These are phyloP conservation scores for Zygosaccharomyces pseudobailii DNA, from an alignment of 1,139 yeast species.

Conservation along the genomic window DNA sequence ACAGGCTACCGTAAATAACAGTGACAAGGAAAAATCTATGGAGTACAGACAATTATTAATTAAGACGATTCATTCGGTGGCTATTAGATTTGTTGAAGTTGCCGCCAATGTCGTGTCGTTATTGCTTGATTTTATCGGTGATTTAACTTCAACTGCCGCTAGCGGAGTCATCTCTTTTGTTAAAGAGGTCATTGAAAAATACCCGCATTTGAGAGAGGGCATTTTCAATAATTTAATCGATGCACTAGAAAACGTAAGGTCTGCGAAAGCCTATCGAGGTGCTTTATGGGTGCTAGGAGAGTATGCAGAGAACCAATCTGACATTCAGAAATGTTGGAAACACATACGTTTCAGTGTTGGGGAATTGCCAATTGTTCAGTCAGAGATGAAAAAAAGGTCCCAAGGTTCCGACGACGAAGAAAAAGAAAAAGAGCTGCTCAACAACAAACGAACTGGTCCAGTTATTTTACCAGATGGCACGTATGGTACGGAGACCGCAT, in stretches of 20 bases:
- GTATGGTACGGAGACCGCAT: conserved; percentile 92
- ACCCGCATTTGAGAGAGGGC: conserved; percentile 69
- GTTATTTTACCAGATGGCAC: conserved; percentile 96
- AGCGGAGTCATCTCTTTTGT: conserved; percentile 83
- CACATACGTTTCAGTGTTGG: conserved; percentile 80
- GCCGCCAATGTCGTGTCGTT: conserved; percentile 89
- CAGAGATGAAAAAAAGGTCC: conserved; percentile 51
- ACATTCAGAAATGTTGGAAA: conserved; percentile 83
- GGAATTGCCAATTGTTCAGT: conserved; percentile 81
- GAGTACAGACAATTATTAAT: conserved; percentile 89
- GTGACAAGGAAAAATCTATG: conserved; percentile 55
- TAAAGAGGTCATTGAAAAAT: conserved; percentile 90
- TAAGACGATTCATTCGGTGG: conserved; percentile 84
- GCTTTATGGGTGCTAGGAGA: conserved; percentile 97
- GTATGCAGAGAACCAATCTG: conserved; percentile 66
- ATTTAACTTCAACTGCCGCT: conserved; percentile 80
- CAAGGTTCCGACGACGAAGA: conserved; percentile 37
- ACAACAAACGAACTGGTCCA: conserved; percentile 54
- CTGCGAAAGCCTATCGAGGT: conserved; percentile 90
- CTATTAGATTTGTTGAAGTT: conserved; percentile 82
- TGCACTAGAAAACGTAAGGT: conserved; percentile 63
- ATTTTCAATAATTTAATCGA: conserved; percentile 61
- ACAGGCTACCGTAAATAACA: conserved; percentile 64
- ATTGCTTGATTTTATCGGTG: conserved; percentile 79
- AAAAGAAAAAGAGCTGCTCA: conserved; percentile 31